Evolutionary conservation across 2,329 filamentous ascomycete genomes (phyloP).

Genomic region (Mariannaea sp.): DNA sequence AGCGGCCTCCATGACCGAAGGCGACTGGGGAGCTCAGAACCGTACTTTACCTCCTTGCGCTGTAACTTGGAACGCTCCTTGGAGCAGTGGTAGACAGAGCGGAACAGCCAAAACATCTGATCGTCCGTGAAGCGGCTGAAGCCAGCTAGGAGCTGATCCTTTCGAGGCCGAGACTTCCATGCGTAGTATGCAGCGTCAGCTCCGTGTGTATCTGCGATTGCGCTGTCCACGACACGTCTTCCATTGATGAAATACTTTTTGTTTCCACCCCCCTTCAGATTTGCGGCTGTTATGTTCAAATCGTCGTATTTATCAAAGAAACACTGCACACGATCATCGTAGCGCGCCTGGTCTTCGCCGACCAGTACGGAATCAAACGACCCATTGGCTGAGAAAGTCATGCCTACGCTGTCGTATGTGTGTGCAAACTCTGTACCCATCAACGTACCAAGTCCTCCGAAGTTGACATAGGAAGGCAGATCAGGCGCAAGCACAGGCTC

Average conservation of each 20-base stretch:
- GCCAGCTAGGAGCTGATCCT: conserved; percentile 50
- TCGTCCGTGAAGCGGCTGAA: conserved; percentile 60
- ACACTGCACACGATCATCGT: conserved; percentile 5
- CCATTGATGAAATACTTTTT: conserved; percentile 27
- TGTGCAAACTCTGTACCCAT: conserved; percentile 19
- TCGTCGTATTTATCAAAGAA: conserved; percentile 20
- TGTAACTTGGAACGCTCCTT: background rate
- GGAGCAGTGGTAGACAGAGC: conserved; percentile 60
- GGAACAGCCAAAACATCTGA: conserved; percentile 64
- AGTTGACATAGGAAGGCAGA: conserved; percentile 19
- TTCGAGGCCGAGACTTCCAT: conserved; percentile 50
- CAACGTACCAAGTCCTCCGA: conserved; percentile 20
- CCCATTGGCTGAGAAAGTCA: conserved; percentile 50
- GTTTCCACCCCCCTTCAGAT: background rate
- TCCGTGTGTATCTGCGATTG: conserved; percentile 40
- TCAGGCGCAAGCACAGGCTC: conserved; percentile 13
- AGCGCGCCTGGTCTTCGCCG: background rate
- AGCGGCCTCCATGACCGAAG: conserved; percentile 29
- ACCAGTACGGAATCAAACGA: conserved; percentile 59
- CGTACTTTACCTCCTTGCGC: background rate
- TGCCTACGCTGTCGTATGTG: conserved; percentile 20
- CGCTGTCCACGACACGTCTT: conserved; percentile 1
- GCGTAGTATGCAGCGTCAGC: conserved; percentile 59
- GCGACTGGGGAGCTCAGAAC: background rate
- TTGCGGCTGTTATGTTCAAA: background rate